Evolutionary conservation across 2,329 filamentous ascomycete species (phyloP).

Genomic region (Aureobasidium leucospermi): DNA sequence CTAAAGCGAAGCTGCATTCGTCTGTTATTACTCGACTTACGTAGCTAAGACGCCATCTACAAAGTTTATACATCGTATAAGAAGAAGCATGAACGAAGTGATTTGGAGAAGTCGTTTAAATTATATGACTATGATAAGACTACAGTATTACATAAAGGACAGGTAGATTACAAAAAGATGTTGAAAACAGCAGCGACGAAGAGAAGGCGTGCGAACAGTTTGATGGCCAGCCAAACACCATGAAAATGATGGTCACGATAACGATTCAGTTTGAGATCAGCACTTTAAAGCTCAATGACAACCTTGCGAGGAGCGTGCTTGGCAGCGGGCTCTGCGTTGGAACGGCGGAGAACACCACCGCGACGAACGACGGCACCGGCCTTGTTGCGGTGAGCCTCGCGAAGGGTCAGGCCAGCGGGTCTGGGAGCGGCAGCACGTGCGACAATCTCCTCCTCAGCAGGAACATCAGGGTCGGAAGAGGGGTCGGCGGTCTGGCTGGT

Average conservation of each 20-base stretch:
- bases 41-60: no score
- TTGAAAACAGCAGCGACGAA: no score
- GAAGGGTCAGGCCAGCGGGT: neutral
- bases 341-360: conserved; percentile 5
- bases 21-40: no score
- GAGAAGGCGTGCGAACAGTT: no score
- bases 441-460: neutral
- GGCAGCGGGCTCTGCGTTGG: neutral
- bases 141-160: no score
- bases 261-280: neutral
- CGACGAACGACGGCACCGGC: neutral
- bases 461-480: neutral
- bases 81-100: no score
- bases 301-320: conserved; percentile 1
- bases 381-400: neutral
- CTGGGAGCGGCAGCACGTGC: neutral
- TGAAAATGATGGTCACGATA: neutral
- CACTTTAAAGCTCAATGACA: neutral
- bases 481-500: neutral
- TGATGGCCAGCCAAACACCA: neutral
- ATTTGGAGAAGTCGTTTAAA: no score
- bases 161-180: no score
- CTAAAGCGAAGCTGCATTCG: no score
- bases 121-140: no score
- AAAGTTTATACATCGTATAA: no score